Evolutionary conservation across 2,329 filamentous ascomycete species (phyloP), one percentile per base, ranked within the genome.

Genomic region (Apiospora sp.): DNA sequence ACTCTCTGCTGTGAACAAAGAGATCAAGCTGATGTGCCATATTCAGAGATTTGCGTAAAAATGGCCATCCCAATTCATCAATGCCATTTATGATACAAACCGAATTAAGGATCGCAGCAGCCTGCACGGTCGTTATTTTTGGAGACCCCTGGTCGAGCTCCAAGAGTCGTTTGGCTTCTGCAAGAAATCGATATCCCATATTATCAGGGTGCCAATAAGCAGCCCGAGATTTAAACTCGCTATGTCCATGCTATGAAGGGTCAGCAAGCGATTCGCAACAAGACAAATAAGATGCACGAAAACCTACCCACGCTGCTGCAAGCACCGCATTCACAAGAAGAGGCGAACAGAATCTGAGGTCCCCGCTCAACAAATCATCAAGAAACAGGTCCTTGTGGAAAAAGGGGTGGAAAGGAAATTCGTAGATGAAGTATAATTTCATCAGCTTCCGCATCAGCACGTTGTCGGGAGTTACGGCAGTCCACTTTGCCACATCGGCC

Each of bases 161-260:
- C 81, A 83, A 83, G 3, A 85, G 72, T 2, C 83, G 79, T 43
- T 80, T 82, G 0, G 83, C 82, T 74, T 85, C 83, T 0, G 82
- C 80, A 4, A 82, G 71, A 27, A 85, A 85, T 2, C 79, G 78
- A 41, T 84, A 84, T 0, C 73, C 64, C 0, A 83, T 74, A 1
- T 76, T 83, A 0, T 77, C 44, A 0, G 82, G 81, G 22, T 80
- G 81, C 82, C 83, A 84, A 68, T 81, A 82, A 54, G 83, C 77
- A 2, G 78, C 77, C 0, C 83, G 81, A 1, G 80, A 74, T 0
- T 74, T 58, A 24, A 82, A 74, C 0, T 41, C 71, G 0, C 72
- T 74, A 69, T 81, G 78, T 41, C 80, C 82, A 46, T 80, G 76
- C 82, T 84, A 58, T 2, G 1, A 44, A 41, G 46, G 27, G 69